These are phyloP conservation scores for Pseudocercospora ulei DNA, from an alignment of 2,329 filamentous ascomycete species.

Conservation along the genomic window DNA sequence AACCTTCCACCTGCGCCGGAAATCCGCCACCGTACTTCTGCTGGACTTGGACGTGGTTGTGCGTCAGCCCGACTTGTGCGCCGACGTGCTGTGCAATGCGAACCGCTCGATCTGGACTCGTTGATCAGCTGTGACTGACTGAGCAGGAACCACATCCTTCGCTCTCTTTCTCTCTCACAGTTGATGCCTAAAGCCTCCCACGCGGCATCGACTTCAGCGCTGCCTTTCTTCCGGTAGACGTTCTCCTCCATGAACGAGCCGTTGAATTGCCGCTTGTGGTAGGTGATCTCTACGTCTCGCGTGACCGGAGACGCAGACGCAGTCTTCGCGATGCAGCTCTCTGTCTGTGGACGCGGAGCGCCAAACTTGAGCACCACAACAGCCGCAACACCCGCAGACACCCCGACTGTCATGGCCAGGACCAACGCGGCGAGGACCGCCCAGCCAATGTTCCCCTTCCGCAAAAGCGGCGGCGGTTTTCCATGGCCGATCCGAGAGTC, in stretches of 20 bases:
- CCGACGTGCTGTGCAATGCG: conserved; percentile 17
- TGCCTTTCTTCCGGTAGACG: conserved; percentile 44
- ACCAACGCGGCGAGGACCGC: conserved; percentile 12
- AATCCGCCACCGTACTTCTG: conserved; percentile 51
- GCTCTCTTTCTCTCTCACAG: conserved; percentile 26
- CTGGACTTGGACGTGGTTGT: conserved; percentile 48
- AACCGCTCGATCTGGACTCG: conserved; percentile 10
- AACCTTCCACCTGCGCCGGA: conserved; percentile 49
- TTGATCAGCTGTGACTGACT: not conserved
- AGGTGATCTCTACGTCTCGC: conserved; percentile 18
- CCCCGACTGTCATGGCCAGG: conserved; percentile 17
- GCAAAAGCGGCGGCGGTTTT: conserved; percentile 5
- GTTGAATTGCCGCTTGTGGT: conserved; percentile 41
- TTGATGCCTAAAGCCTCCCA: conserved; percentile 48
- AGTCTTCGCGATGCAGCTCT: conserved; percentile 7
- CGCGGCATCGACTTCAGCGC: conserved; percentile 45
- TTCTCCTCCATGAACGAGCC: conserved; percentile 49
- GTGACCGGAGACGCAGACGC: conserved; percentile 18
- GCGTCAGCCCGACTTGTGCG: conserved; percentile 42
- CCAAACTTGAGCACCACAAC: conserved; percentile 13
- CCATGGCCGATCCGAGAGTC: conserved; percentile 4
- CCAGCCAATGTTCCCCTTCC: conserved; percentile 18
- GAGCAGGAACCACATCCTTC: not conserved
- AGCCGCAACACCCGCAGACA: conserved; percentile 16
- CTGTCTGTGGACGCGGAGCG: not conserved